These are phyloP conservation scores for Stellera chamaejasme DNA, from an alignment of 345 rosid genomes.

Conservation along the genomic window DNA sequence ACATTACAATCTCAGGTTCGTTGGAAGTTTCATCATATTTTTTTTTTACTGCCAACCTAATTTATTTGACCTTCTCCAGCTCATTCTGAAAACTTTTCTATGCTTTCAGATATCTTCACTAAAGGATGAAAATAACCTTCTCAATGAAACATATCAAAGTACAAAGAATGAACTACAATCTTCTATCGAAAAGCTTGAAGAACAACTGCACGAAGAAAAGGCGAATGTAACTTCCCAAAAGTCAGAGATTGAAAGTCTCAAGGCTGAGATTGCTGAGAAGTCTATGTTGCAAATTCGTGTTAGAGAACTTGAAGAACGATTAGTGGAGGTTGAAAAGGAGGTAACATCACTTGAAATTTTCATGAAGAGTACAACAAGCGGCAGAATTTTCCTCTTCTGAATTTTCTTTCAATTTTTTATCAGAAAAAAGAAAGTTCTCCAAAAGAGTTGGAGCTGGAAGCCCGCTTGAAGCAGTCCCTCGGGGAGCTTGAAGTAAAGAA, in stretches of 20 bases:
- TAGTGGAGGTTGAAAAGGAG: slow-evolving; percentile 39
- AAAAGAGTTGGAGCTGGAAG: slow-evolving; percentile 44
- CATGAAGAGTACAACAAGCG: too few species aligned
- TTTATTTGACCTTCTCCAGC: not conserved
- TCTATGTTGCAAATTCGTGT: slow-evolving; percentile 39
- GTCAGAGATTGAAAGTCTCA: slow-evolving; percentile 41
- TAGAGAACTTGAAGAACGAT: slow-evolving; percentile 54
- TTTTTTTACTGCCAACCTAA: not conserved
- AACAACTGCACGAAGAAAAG: slow-evolving; percentile 39
- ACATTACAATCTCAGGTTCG: slow-evolving; percentile 75
- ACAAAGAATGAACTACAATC: slow-evolving; percentile 69
- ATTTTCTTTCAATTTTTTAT: slow-evolving; percentile 2
- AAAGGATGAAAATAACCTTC: slow-evolving; percentile 62
- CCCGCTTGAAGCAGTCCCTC: slow-evolving; percentile 31
- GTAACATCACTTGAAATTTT: slow-evolving; percentile 16
- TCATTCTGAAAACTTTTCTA: slow-evolving; percentile 1
- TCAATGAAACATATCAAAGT: slow-evolving; percentile 50
- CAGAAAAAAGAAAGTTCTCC: slow-evolving; percentile 47
- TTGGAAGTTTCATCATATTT: slow-evolving; percentile 6
- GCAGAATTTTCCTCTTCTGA: not conserved
- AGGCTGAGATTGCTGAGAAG: slow-evolving; percentile 36
- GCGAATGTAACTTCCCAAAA: slow-evolving; percentile 33
- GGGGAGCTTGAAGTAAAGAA: too few species aligned
- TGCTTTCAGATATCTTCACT: slow-evolving; percentile 54
- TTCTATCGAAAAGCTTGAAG: slow-evolving; percentile 50